A percentile compares a stretch with the other conserved stretches of the same genome.
Conservation (phyloP, 139 green algal genomes). For the Chlamydomonas urium region DNA sequence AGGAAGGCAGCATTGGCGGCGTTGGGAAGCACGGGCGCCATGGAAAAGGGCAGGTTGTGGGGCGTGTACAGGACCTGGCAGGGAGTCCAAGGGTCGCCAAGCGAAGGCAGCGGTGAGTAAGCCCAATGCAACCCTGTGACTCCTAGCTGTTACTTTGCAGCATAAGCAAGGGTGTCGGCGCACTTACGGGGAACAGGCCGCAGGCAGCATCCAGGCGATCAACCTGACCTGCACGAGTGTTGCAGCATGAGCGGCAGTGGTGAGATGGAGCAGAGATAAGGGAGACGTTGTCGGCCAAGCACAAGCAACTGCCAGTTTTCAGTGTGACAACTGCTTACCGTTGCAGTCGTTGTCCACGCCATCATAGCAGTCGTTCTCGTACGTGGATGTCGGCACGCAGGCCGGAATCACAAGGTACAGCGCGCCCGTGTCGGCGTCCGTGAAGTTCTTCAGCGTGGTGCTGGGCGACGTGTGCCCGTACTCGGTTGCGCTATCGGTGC, state of each 20-base stretch:
- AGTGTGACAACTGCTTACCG: not conserved
- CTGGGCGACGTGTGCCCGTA: too few species aligned
- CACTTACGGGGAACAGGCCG: constrained; percentile 23
- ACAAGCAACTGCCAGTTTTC: too few species aligned
- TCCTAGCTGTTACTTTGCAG: too few species aligned
- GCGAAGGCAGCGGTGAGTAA: too few species aligned
- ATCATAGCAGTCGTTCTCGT: constrained; percentile 23
- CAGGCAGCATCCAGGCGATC: constrained; percentile 34
- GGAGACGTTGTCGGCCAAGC: too few species aligned
- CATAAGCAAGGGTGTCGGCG: too few species aligned
- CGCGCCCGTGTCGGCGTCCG: not conserved
- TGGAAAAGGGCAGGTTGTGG: not conserved
- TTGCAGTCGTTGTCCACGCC: constrained; percentile 44
- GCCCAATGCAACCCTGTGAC: too few species aligned
- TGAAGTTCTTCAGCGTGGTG: constrained; percentile 15
- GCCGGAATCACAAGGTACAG: not conserved
- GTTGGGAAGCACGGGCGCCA: not conserved
- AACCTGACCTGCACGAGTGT: constrained; percentile 8
- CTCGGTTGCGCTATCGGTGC: too few species aligned
- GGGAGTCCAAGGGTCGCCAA: too few species aligned
- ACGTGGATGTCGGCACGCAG: not conserved
- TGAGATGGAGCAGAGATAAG: too few species aligned
- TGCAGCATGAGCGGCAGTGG: too few species aligned
- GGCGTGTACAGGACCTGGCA: constrained; percentile 17
- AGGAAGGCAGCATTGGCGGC: constrained; percentile 13